Conservation (phyloP, 2,329 filamentous ascomycete genomes). For the Nannizzia gypsea region DNA sequence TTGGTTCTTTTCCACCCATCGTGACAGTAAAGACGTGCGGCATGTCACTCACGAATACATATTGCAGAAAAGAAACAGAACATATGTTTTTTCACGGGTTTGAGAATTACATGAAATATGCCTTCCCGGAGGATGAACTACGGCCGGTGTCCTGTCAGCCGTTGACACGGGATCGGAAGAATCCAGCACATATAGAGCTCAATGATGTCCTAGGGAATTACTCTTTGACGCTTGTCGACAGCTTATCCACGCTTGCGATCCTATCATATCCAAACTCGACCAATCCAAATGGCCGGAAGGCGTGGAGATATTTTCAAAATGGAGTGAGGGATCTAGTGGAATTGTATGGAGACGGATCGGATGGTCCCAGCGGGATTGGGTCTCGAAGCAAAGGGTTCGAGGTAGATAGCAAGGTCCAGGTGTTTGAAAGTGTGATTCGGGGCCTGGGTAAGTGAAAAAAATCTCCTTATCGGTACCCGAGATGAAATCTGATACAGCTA, state of each 20-base stretch:
- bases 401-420: conserved; percentile 93
- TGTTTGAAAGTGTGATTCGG: conserved; percentile 95
- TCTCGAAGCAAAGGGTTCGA: conserved; percentile 72
- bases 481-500: not conserved
- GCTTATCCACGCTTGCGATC: conserved; percentile 84
- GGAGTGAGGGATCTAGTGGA: conserved; percentile 64
- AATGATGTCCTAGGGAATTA: conserved; percentile 98
- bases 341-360: conserved; percentile 75
- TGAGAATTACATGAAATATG: conserved; percentile 85
- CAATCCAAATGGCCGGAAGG: conserved; percentile 45
- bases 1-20: conserved; percentile 13
- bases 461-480: not conserved
- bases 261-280: conserved; percentile 61
- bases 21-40: too few relatives aligned
- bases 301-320: conserved; percentile 64
- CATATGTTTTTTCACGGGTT: conserved; percentile 95
- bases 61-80: conserved; percentile 35
- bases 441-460: conserved; percentile 41
- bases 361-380: conserved; percentile 57
- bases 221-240: conserved; percentile 89
- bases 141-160: conserved; percentile 76
- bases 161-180: conserved; percentile 67
- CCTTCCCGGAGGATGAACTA: conserved; percentile 92
- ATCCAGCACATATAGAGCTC: conserved; percentile 69
- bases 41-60: not conserved